phyloP scores from a whole-genome alignment of 2,329 filamentous ascomycete species.

The Beauveria sp. region DNA sequence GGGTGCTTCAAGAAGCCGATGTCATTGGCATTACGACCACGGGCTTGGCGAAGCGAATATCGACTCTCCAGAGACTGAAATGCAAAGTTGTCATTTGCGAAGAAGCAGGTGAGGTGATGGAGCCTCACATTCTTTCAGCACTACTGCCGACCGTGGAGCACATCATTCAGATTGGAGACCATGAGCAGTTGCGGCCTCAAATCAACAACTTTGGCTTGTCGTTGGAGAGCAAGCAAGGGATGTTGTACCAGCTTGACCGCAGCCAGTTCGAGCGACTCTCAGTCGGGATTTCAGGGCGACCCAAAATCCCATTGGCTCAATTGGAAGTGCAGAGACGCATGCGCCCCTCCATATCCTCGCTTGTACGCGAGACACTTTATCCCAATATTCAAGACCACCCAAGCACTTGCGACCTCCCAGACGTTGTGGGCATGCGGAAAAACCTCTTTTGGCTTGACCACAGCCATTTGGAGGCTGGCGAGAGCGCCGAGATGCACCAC shows the following conservation, averaged over 20 bases:
- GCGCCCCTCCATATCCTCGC: slow-evolving; percentile 51
- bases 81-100: slow-evolving; percentile 53
- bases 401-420: slow-evolving; percentile 29
- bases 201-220: slow-evolving; percentile 44
- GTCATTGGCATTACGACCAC: slow-evolving; percentile 53
- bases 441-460: slow-evolving; percentile 59
- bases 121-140: slow-evolving; percentile 50
- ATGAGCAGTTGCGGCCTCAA: slow-evolving; percentile 50
- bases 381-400: slow-evolving; percentile 44
- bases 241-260: slow-evolving; percentile 12
- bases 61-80: slow-evolving; percentile 35
- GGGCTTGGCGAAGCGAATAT: slow-evolving; percentile 42
- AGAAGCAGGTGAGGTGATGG: slow-evolving; percentile 58
- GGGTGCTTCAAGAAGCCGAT: slow-evolving; percentile 26
- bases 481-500: slow-evolving; percentile 23
- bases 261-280: slow-evolving; percentile 38
- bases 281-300: slow-evolving; percentile 16
- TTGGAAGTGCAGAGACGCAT: slow-evolving; percentile 58
- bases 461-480: slow-evolving; percentile 33
- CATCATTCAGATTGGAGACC: slow-evolving; percentile 55
- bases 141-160: slow-evolving; percentile 50
- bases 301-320: slow-evolving; percentile 22
- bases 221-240: slow-evolving; percentile 13
- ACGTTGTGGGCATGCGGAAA: slow-evolving; percentile 44
- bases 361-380: slow-evolving; percentile 53